phyloP scores from a whole-genome alignment of 306 rosid species.

The Argentina anserina region DNA sequence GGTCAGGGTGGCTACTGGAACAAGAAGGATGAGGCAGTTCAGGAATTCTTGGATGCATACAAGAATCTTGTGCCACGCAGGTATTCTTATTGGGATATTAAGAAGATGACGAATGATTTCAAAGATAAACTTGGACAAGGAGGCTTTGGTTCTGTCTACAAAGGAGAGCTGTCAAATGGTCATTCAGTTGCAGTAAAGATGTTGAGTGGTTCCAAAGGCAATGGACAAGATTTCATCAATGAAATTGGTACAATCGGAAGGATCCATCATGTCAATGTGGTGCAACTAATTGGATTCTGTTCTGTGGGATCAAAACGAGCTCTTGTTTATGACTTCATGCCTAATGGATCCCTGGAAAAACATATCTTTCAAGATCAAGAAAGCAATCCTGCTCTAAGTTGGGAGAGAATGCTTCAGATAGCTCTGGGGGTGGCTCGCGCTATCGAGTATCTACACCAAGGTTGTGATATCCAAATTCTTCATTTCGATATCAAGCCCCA shows the following conservation, averaged over 20 bases:
- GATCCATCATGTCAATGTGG: conserved; percentile 21
- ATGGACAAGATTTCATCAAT: conserved; percentile 3
- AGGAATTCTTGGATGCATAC: background rate
- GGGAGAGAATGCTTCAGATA: conserved; percentile 16
- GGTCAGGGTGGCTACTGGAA: background rate
- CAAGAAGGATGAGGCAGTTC: background rate
- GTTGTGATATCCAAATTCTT: conserved; percentile 17
- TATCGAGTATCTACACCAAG: conserved; percentile 9
- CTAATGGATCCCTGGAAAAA: conserved; percentile 13
- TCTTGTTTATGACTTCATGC: conserved; percentile 18
- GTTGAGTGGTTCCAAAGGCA: conserved; percentile 13
- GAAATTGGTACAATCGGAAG: conserved; percentile 12
- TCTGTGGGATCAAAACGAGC: conserved; percentile 12
- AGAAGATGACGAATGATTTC: background rate
- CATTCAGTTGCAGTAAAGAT: conserved; percentile 9
- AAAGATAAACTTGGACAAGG: conserved; percentile 5
- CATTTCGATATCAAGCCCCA: conserved; percentile 23
- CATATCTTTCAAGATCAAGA: background rate
- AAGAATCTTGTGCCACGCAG: background rate
- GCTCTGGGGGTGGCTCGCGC: conserved; percentile 10
- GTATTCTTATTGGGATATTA: conserved; percentile 12
- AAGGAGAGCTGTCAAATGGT: conserved; percentile 11
- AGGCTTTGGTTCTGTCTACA: conserved; percentile 11
- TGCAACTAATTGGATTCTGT: conserved; percentile 13
- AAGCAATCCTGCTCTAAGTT: background rate